A percentile compares a stretch with the other conserved stretches of the same genome.
Conservation (phyloP, 306 rosid species). For the Pyrus pyrifolia region DNA sequence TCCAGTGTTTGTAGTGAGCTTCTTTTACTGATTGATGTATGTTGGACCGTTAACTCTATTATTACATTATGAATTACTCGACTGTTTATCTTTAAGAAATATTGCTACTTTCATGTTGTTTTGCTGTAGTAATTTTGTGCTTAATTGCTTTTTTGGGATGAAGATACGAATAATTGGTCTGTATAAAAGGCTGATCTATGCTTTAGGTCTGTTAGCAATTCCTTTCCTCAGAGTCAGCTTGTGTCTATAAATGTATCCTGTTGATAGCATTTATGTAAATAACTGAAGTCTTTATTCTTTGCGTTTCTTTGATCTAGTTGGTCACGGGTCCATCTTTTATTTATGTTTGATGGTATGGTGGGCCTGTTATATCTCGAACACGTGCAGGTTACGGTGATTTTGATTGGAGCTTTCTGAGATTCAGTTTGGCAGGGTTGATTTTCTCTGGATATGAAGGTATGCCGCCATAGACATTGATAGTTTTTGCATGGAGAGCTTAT, state of each 20-base stretch:
- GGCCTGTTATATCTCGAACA: slow-evolving; percentile 61
- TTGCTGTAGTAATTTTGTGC: neutral
- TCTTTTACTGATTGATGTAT: slow-evolving; percentile 80
- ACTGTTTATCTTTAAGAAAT: slow-evolving; percentile 13
- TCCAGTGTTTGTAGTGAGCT: slow-evolving; percentile 60
- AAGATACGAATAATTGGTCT: neutral
- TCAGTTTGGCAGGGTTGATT: slow-evolving; percentile 65
- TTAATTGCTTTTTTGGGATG: neutral
- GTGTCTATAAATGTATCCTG: slow-evolving; percentile 7
- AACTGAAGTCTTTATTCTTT: slow-evolving; percentile 6
- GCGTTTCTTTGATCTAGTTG: slow-evolving; percentile 38
- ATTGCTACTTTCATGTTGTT: slow-evolving; percentile 4
- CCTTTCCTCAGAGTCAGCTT: neutral
- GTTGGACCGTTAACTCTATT: slow-evolving; percentile 57
- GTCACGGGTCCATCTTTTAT: slow-evolving; percentile 37
- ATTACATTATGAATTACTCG: slow-evolving; percentile 17
- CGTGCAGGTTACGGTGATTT: slow-evolving; percentile 80
- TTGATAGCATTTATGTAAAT: slow-evolving; percentile 7
- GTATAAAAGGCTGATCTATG: neutral
- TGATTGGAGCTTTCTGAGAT: slow-evolving; percentile 76
- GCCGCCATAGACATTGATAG: slow-evolving; percentile 46
- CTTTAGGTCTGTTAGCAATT: neutral
- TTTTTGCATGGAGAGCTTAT: slow-evolving; percentile 46
- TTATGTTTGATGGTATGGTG: slow-evolving; percentile 59
- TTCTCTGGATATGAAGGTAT: slow-evolving; percentile 80